phyloP scores from a whole-genome alignment of 2,329 filamentous ascomycete genomes.

The Cladophialophora exuberans region DNA sequence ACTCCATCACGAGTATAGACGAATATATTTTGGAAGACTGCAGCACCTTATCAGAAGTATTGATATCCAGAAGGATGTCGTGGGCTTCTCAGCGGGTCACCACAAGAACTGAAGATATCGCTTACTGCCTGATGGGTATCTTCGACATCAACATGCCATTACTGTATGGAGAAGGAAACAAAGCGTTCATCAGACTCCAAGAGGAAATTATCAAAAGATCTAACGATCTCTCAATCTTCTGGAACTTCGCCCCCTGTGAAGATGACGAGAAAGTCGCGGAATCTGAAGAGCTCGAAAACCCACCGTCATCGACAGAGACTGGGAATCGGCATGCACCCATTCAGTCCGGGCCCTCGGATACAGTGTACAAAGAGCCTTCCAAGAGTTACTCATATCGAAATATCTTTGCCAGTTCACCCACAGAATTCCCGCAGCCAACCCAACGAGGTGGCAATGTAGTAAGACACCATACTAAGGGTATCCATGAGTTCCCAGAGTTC shows the following conservation, averaged over 20 bases:
- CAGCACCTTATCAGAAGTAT: constrained; percentile 35
- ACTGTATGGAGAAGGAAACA: constrained; percentile 45
- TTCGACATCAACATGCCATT: constrained; percentile 51
- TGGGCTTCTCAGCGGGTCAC: constrained; percentile 45
- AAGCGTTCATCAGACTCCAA: constrained; percentile 32
- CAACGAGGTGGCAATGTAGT: background rate
- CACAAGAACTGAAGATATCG: constrained; percentile 43
- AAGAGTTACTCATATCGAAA: too few relatives aligned
- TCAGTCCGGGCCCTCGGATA: too few relatives aligned
- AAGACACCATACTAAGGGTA: background rate
- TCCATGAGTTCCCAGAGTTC: background rate
- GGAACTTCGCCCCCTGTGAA: background rate
- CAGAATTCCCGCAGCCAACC: background rate
- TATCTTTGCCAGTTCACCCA: too few relatives aligned
- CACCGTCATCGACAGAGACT: background rate
- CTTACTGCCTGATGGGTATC: constrained; percentile 50
- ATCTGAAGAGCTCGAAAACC: background rate
- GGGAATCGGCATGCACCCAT: too few relatives aligned
- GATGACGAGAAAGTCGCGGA: background rate
- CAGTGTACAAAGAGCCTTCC: too few relatives aligned
- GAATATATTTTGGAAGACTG: constrained; percentile 34
- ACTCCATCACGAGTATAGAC: constrained; percentile 11
- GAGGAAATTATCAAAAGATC: constrained; percentile 28
- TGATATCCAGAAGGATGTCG: constrained; percentile 44
- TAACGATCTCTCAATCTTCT: constrained; percentile 3